A percentile compares a stretch with the other conserved stretches of the same genome.
phyloP scores from a whole-genome alignment of 345 rosid species.

The Eucalyptus cloeziana region DNA sequence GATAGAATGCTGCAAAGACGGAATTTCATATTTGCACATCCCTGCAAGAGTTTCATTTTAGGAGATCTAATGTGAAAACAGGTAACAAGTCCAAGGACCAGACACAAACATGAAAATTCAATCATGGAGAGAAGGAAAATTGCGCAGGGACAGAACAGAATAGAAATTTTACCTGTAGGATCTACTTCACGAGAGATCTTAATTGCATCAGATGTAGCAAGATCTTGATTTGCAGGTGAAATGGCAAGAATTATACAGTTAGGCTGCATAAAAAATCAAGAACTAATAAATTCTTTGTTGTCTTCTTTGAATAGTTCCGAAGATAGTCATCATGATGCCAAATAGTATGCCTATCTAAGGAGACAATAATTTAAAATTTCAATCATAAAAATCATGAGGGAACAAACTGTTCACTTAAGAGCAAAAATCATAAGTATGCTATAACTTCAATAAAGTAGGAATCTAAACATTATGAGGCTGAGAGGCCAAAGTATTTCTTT shows the following conservation, averaged over 20 bases:
- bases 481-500: neutral
- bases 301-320: neutral
- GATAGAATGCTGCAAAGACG: neutral
- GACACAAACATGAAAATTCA: neutral
- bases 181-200: constrained; percentile 99
- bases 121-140: neutral
- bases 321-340: neutral
- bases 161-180: constrained; percentile 55
- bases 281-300: neutral
- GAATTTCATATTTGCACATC: neutral
- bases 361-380: neutral
- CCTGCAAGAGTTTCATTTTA: neutral
- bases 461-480: neutral
- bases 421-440: neutral
- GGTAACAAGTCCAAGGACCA: neutral
- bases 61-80: neutral
- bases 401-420: neutral
- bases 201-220: constrained; percentile 98
- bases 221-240: constrained; percentile 99
- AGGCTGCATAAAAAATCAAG: constrained; percentile 45
- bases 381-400: neutral
- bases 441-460: neutral
- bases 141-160: neutral
- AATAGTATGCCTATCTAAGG: neutral
- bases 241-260: constrained; percentile 94